Percentiles rank a stretch among this genome's conserved stretches.
Evolutionary conservation across 805 yeast genomes (phyloP).

Genomic region (Candida gorgasii): DNA sequence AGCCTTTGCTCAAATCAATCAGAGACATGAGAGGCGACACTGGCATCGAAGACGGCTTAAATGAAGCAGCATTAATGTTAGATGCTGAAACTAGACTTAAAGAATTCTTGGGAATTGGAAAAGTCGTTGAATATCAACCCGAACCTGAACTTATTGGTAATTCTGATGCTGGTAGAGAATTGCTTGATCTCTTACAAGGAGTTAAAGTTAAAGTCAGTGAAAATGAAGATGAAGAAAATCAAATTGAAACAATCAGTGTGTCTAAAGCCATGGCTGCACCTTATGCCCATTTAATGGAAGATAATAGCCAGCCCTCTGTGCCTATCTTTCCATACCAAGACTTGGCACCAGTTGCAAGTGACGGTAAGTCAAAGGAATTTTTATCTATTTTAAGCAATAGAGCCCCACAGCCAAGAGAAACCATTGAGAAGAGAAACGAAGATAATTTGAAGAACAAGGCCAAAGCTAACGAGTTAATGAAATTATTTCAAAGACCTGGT

Average conservation of each 20-base stretch:
- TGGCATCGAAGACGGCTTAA: conserved; percentile 21
- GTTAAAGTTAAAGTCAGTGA: conserved; percentile 17
- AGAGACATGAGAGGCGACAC: conserved; percentile 46
- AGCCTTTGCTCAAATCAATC: conserved; percentile 57
- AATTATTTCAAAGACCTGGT: conserved; percentile 25
- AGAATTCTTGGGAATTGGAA: conserved; percentile 58
- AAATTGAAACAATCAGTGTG: conserved; percentile 12
- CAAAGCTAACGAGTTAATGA: conserved; percentile 32
- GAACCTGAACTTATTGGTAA: conserved; percentile 12
- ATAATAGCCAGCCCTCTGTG: conserved; percentile 20
- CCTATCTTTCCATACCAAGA: conserved; percentile 29
- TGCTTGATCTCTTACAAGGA: conserved; percentile 59
- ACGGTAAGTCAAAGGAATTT: conserved; percentile 41
- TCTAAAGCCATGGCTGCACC: conserved; percentile 21
- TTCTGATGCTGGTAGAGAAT: conserved; percentile 74
- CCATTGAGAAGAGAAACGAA: conserved; percentile 9
- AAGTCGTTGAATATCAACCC: conserved; percentile 19
- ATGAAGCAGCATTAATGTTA: conserved; percentile 60
- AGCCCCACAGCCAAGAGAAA: conserved; percentile 3
- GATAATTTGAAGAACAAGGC: conserved; percentile 27
- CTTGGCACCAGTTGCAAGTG: conserved; percentile 16
- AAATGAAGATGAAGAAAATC: conserved; percentile 4
- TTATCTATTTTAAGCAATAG: conserved; percentile 42
- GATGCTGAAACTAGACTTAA: conserved; percentile 69
- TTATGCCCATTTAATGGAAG: conserved; percentile 15